Base-by-base conservation (phyloP, 2,329 filamentous ascomycete species). In the Colletotrichum orbiculare region DNA sequence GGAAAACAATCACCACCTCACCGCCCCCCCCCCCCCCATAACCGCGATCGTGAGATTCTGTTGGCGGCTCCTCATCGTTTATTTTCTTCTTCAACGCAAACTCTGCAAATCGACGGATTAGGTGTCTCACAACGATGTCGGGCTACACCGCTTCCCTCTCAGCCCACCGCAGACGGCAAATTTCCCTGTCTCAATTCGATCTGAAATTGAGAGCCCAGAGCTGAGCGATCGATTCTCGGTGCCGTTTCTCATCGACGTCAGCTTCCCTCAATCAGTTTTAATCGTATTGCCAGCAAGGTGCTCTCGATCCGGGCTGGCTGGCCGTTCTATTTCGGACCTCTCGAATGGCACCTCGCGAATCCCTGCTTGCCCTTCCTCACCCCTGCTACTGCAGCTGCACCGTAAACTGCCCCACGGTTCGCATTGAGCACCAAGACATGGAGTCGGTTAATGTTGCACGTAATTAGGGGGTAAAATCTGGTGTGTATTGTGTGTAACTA, bases 241-340 rank as follows among this genome's bases (percentile, higher is more conserved):
- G 11, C 11, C 17, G 33, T 52, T 15, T 59, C 38, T 42, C 46
- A 15, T n/a, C 25, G 25, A 25, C 25, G 25, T 25, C 25, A 25
- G 25, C 25, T 25, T 25, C 25, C 25, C 25, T 25, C 3, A 25
- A 25, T 4, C 25, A 25, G 4, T 25, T 25, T 46, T 11, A 38
- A 41, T 38, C 49, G 38, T 13, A 54, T 11, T 9, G 47, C 17
- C 35, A 25, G 43, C 11, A 59, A 47, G 11, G 34, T 17, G 38
- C 17, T 45, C 15, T 34, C n/a, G 11, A 39, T 12, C 41, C 38
- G 45, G n/a, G 25, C 9, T 10, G 12, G 25, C 25, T 25, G 25
- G 25, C 25, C 25, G 11, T 48, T 62, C 58, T 62, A 57, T 65
- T 65, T 65, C 42, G 15, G 58, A 65, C 50, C 46, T 57, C 34